Evolutionary conservation across 306 rosid genomes (phyloP).

Genomic region (Geum urbanum): DNA sequence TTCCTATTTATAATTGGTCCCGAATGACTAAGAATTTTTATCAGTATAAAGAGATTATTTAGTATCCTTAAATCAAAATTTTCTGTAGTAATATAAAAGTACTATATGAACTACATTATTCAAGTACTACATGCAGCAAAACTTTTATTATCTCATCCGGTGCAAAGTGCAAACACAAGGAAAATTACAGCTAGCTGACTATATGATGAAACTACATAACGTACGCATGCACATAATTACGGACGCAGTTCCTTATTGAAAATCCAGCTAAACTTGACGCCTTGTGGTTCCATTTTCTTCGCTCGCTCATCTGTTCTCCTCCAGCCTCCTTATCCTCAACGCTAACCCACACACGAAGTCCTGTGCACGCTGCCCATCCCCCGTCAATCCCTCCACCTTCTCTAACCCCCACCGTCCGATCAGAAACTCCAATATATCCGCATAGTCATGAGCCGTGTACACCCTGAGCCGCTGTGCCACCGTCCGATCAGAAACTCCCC

Average conservation of each 20-base stretch:
- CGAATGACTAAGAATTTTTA: no score
- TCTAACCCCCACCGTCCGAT: conserved; percentile 52
- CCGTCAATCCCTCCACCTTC: conserved; percentile 43
- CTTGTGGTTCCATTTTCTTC: conserved; percentile 29
- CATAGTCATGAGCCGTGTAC: conserved; percentile 57
- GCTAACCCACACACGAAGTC: conserved; percentile 51
- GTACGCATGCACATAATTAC: neutral
- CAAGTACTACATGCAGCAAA: no score
- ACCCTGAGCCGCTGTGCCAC: conserved; percentile 58
- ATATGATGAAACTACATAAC: neutral
- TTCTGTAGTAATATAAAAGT: no score
- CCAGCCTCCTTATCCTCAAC: conserved; percentile 50
- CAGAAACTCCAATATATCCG: conserved; percentile 49
- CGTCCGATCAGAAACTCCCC: conserved; percentile 47
- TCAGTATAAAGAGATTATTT: no score
- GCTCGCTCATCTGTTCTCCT: conserved; percentile 54
- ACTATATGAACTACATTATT: no score
- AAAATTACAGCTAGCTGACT: neutral
- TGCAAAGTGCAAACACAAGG: no score
- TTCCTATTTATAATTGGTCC: no score
- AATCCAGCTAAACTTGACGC: conserved; percentile 57
- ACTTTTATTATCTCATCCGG: no score
- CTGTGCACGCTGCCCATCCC: conserved; percentile 42
- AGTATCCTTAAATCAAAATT: no score
- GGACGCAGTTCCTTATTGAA: conserved; percentile 27